Conservation (phyloP, 805 yeast species). For the Barnettozyma vustinii region DNA sequence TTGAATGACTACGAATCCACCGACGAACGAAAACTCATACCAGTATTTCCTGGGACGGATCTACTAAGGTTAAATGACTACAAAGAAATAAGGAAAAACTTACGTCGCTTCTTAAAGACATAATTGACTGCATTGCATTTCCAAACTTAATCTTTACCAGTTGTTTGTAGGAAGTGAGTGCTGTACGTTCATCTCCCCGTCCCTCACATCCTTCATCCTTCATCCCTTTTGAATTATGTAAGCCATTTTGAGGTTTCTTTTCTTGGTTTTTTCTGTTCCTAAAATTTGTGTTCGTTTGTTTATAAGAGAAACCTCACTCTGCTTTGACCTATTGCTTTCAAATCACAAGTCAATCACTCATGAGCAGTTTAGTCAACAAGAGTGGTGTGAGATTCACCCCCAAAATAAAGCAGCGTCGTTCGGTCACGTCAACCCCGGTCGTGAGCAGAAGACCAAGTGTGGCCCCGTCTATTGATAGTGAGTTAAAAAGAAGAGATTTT, state of each 20-base stretch:
- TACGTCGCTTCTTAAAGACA: not conserved
- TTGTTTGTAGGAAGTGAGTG: too few species aligned
- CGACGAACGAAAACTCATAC: not conserved
- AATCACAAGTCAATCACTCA: constrained; percentile 9
- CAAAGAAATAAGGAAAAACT: constrained; percentile 11
- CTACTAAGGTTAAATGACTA: constrained; percentile 10
- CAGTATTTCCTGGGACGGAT: constrained; percentile 7
- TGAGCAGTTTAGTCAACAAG: constrained; percentile 44
- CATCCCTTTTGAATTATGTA: too few species aligned
- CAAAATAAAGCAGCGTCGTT: constrained; percentile 41
- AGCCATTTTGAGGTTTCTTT: not conserved
- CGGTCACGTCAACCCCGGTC: constrained; percentile 21
- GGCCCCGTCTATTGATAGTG: constrained; percentile 11
- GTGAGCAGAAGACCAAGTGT: constrained; percentile 23
- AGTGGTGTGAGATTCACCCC: constrained; percentile 65
- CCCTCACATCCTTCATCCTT: too few species aligned
- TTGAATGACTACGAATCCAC: constrained; percentile 31
- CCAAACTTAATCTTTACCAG: too few species aligned
- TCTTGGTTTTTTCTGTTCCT: constrained; percentile 3
- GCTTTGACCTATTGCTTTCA: not conserved
- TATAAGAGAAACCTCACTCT: not conserved
- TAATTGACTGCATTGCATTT: not conserved
- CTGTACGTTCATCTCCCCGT: too few species aligned
- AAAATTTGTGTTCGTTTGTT: not conserved
- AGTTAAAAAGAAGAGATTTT: constrained; percentile 9